Conservation (phyloP, 2,329 filamentous ascomycete genomes). For the Epichloe brachyelytri region DNA sequence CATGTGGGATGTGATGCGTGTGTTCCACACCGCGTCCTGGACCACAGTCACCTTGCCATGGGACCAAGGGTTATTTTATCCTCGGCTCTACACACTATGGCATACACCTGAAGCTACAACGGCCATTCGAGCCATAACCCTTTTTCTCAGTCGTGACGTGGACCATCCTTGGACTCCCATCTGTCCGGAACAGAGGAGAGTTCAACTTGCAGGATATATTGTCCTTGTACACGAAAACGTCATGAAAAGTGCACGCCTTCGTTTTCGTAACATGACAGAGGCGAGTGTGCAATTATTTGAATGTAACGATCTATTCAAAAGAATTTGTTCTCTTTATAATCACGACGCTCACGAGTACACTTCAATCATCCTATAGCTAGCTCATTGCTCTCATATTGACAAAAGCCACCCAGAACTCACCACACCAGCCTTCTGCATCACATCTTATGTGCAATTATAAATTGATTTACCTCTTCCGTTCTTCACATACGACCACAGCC, state of each 20-base stretch:
- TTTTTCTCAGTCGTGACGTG: neutral
- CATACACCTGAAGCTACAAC: neutral
- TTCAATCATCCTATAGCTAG: no score
- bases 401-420: no score
- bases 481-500: neutral
- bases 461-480: no score
- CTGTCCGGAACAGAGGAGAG: neutral
- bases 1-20: neutral
- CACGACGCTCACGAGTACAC: no score
- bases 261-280: no score
- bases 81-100: neutral
- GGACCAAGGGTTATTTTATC: neutral
- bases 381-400: no score
- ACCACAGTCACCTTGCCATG: neutral
- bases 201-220: neutral
- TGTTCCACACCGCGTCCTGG: neutral
- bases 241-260: no score
- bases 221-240: neutral
- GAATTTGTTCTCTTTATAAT: no score
- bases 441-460: no score
- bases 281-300: no score
- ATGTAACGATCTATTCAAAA: no score
- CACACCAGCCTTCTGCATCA: no score
- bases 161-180: neutral
- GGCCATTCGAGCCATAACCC: neutral